Conservation (phyloP, 2,329 filamentous ascomycete species). For the Aureobasidium sp. region DNA sequence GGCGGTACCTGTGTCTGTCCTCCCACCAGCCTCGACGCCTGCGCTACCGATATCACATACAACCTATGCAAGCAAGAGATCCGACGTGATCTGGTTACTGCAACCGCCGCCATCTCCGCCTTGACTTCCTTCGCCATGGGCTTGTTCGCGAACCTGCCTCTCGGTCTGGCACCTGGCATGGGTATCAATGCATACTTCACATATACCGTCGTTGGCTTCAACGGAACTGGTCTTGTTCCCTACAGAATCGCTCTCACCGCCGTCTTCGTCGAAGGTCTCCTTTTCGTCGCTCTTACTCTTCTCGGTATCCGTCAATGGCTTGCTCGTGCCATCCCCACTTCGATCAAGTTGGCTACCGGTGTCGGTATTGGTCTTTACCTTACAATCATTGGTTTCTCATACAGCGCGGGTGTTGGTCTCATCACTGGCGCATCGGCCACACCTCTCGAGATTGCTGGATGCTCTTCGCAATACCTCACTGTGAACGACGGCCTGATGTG, state of each 20-base stretch:
- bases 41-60: slow-evolving; percentile 50
- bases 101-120: slow-evolving; percentile 73
- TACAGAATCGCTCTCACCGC: slow-evolving; percentile 72
- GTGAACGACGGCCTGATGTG: slow-evolving; percentile 7
- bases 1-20: slow-evolving; percentile 72
- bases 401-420: slow-evolving; percentile 72
- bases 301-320: slow-evolving; percentile 83
- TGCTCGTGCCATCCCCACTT: slow-evolving; percentile 70
- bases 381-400: slow-evolving; percentile 66
- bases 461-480: slow-evolving; percentile 42
- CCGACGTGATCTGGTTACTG: slow-evolving; percentile 73
- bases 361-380: slow-evolving; percentile 81
- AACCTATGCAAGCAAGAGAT: slow-evolving; percentile 52
- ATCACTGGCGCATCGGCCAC: slow-evolving; percentile 60
- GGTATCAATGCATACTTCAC: slow-evolving; percentile 83
- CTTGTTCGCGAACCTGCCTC: slow-evolving; percentile 57
- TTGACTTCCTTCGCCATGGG: slow-evolving; percentile 79
- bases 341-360: slow-evolving; percentile 79
- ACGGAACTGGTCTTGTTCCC: slow-evolving; percentile 64
- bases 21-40: slow-evolving; percentile 40
- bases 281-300: slow-evolving; percentile 72
- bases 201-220: slow-evolving; percentile 69
- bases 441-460: slow-evolving; percentile 69
- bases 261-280: slow-evolving; percentile 80
- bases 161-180: slow-evolving; percentile 63